Percentiles rank a stretch among this genome's conserved stretches.
Evolutionary conservation across 345 rosid genomes (phyloP).

Genomic region (Lepidium africanum): DNA sequence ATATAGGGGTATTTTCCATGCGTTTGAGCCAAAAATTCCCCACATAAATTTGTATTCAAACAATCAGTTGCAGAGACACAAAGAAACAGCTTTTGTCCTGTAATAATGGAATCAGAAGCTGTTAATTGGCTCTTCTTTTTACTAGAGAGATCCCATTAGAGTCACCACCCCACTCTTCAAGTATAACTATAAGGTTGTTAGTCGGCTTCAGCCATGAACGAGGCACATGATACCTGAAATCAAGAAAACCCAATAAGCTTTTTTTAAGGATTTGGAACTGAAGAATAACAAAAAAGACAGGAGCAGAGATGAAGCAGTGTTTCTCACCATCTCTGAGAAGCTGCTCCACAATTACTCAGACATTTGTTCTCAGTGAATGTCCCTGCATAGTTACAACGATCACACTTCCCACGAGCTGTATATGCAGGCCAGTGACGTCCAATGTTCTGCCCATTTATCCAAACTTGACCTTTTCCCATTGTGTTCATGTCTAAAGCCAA

Average conservation of each 20-base stretch:
- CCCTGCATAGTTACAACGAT: slow-evolving; percentile 17
- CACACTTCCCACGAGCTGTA: slow-evolving; percentile 20
- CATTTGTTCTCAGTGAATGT: slow-evolving; percentile 18
- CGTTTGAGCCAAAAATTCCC: neutral
- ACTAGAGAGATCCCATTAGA: slow-evolving; percentile 77
- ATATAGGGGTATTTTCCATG: neutral
- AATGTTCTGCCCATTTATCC: slow-evolving; percentile 28
- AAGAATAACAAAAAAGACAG: neutral
- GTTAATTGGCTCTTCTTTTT: slow-evolving; percentile 29
- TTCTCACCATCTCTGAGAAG: slow-evolving; percentile 87
- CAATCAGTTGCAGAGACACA: neutral
- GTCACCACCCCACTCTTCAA: slow-evolving; percentile 95
- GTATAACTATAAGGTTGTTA: slow-evolving; percentile 64
- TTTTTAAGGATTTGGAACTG: neutral
- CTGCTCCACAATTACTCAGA: slow-evolving; percentile 66
- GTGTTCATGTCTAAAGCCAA: slow-evolving; percentile 33
- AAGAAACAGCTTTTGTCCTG: neutral
- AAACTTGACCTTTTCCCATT: slow-evolving; percentile 32
- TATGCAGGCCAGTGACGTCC: slow-evolving; percentile 31
- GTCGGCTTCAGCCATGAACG: slow-evolving; percentile 81
- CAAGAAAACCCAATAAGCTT: neutral
- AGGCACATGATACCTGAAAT: slow-evolving; percentile 82
- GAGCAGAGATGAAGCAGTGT: neutral
- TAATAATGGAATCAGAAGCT: slow-evolving; percentile 15
- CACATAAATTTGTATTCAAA: neutral